phyloP scores from a whole-genome alignment of 2,329 filamentous ascomycete species.

The Phyllachora maydis region DNA sequence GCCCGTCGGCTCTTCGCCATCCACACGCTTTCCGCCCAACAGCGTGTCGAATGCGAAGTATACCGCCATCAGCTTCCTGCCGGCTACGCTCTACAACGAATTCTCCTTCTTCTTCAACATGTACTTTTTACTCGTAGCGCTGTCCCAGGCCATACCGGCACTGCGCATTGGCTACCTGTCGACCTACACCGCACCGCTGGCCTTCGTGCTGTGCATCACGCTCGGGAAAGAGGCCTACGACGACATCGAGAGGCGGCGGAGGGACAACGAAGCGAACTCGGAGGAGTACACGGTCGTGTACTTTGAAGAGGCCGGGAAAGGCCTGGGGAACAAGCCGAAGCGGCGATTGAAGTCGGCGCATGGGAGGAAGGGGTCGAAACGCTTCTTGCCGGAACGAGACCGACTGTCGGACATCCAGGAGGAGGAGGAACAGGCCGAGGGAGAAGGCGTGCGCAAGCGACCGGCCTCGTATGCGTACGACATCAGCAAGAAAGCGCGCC shows the following conservation, averaged over 20 bases:
- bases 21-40: constrained; percentile 68
- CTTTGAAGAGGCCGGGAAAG: constrained; percentile 35
- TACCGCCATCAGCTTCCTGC: constrained; percentile 83
- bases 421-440: constrained; percentile 37
- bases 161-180: constrained; percentile 85
- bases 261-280: constrained; percentile 87
- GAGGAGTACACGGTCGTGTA: constrained; percentile 66
- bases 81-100: constrained; percentile 89
- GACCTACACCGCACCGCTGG: constrained; percentile 82
- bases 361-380: constrained; percentile 16
- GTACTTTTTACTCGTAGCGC: constrained; percentile 87
- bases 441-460: constrained; percentile 13
- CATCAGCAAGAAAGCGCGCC: constrained; percentile 60
- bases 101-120: constrained; percentile 99
- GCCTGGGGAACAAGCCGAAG: constrained; percentile 14
- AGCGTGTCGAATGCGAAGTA: constrained; percentile 95
- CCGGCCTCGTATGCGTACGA: constrained; percentile 38
- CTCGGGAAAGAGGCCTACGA: constrained; percentile 92
- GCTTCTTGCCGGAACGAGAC: constrained; percentile 13
- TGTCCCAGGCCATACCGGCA: constrained; percentile 81
- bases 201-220: constrained; percentile 80
- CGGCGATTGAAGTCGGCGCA: constrained; percentile 23
- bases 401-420: constrained; percentile 47
- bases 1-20: constrained; percentile 52
- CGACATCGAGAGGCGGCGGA: constrained; percentile 65